Percentiles rank a stretch among this genome's conserved stretches.
These are phyloP conservation scores for Leucocoprinus birnbaumii DNA, from an alignment of 768 basidiomycete genomes.

Conservation along the genomic window DNA sequence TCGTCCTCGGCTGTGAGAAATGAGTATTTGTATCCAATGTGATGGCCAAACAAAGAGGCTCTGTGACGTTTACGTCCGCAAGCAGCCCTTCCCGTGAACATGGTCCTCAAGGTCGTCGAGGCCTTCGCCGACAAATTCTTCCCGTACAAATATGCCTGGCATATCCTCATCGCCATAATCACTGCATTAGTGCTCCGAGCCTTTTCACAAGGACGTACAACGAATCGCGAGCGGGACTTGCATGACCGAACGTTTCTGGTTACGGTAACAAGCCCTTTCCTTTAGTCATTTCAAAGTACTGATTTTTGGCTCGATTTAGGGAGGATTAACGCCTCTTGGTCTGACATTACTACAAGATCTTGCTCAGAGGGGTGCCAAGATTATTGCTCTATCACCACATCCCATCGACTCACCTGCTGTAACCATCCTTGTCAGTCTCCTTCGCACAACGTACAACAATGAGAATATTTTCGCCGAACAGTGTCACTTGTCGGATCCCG, in stretches of 20 bases:
- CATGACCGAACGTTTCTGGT: slow-evolving; percentile 70
- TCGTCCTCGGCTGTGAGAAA: not conserved
- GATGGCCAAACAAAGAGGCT: not conserved
- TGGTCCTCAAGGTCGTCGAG: slow-evolving; percentile 3
- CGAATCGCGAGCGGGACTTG: slow-evolving; percentile 70
- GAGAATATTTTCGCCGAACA: slow-evolving; percentile 78
- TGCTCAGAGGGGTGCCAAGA: slow-evolving; percentile 73
- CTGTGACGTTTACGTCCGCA: not conserved
- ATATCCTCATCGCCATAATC: slow-evolving; percentile 42
- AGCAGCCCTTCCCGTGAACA: not conserved
- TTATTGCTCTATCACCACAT: slow-evolving; percentile 69
- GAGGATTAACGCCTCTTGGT: slow-evolving; percentile 73
- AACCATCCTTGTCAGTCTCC: slow-evolving; percentile 58
- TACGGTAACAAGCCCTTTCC: slow-evolving; percentile 45
- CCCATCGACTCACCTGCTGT: slow-evolving; percentile 53
- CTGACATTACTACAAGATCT: slow-evolving; percentile 63
- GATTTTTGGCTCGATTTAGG: slow-evolving; percentile 41
- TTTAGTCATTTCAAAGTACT: slow-evolving; percentile 4
- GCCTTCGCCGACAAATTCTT: slow-evolving; percentile 22
- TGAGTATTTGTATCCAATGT: not conserved
- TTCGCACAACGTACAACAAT: slow-evolving; percentile 70
- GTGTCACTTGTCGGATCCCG: slow-evolving; percentile 66
- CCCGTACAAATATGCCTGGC: slow-evolving; percentile 56
- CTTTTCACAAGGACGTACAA: slow-evolving; percentile 68
- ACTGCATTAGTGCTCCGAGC: slow-evolving; percentile 47